phyloP scores from a whole-genome alignment of 2,329 filamentous ascomycete genomes.

The Pezicula rhizophila region DNA sequence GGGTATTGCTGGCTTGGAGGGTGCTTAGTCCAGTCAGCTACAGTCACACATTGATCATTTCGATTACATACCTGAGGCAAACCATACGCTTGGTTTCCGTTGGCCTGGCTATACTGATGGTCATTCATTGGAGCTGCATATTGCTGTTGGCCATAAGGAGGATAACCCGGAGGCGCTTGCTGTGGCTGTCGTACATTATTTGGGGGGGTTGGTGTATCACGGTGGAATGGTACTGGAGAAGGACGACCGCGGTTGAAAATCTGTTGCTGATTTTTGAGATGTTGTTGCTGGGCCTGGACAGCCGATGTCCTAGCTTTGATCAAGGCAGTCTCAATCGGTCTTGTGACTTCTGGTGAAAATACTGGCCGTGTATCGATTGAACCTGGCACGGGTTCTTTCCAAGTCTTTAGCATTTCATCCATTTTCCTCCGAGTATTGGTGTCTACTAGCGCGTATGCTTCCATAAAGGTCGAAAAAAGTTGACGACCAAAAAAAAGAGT shows the following conservation, averaged over 20 bases:
- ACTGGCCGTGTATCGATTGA: conserved; percentile 90
- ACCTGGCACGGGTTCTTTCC: conserved; percentile 94
- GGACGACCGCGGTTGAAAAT: conserved; percentile 44
- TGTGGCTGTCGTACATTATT: conserved; percentile 34
- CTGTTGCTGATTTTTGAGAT: conserved; percentile 50
- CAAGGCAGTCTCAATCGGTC: conserved; percentile 88
- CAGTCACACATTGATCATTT: background rate
- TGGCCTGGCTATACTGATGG: conserved; percentile 16
- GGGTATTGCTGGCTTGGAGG: conserved; percentile 27
- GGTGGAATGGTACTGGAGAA: conserved; percentile 51
- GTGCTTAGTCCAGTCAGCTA: conserved; percentile 1
- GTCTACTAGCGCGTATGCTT: conserved; percentile 87
- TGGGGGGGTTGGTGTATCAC: conserved; percentile 71
- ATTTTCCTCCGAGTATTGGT: conserved; percentile 77
- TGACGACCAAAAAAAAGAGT: conserved; percentile 90
- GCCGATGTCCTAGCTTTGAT: conserved; percentile 67
- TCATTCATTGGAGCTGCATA: conserved; percentile 18
- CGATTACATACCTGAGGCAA: conserved; percentile 20
- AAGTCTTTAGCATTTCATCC: conserved; percentile 95
- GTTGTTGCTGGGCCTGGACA: conserved; percentile 52
- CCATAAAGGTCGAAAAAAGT: conserved; percentile 93
- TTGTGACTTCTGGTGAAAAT: conserved; percentile 79
- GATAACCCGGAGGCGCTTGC: conserved; percentile 28
- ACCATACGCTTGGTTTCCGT: conserved; percentile 19
- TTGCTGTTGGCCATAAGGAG: conserved; percentile 28